These are phyloP conservation scores for Lepiota subincarnata DNA, from an alignment of 768 basidiomycete genomes.

Conservation along the genomic window DNA sequence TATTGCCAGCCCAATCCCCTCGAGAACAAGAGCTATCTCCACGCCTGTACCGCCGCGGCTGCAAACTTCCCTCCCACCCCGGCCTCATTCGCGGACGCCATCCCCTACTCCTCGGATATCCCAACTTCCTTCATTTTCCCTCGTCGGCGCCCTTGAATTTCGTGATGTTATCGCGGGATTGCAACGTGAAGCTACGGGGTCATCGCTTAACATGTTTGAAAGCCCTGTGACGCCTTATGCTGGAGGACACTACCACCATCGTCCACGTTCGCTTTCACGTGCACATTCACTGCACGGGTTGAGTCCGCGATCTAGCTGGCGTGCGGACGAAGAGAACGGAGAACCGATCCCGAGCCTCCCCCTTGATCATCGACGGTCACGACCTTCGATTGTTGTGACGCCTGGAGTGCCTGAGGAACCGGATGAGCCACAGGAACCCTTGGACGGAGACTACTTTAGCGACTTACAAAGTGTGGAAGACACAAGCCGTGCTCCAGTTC, in stretches of 20 bases:
- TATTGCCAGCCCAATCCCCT: conserved; percentile 27
- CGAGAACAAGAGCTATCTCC: conserved; percentile 38
- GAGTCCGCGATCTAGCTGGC: conserved; percentile 21
- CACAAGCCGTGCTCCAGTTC: conserved; percentile 30
- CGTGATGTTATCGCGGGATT: conserved; percentile 84
- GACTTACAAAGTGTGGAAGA: background rate
- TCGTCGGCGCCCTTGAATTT: conserved; percentile 95
- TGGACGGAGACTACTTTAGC: conserved; percentile 15
- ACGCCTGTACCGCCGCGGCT: conserved; percentile 31
- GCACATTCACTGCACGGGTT: background rate
- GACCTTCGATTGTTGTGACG: background rate
- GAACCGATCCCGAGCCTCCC: conserved; percentile 17
- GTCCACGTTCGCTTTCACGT: conserved; percentile 17
- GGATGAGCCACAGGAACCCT: background rate
- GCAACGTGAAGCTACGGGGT: conserved; percentile 58
- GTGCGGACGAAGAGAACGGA: conserved; percentile 24
- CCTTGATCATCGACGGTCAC: conserved; percentile 12
- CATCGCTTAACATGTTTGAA: conserved; percentile 62
- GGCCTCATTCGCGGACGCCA: conserved; percentile 44
- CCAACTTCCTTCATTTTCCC: conserved; percentile 80
- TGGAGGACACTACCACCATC: conserved; percentile 67
- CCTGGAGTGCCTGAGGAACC: background rate
- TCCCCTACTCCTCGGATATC: conserved; percentile 43
- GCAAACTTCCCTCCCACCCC: conserved; percentile 34
- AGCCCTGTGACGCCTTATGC: conserved; percentile 64